Evolutionary conservation across 306 rosid genomes (phyloP), one percentile per base, ranked within the genome.

Genomic region (Hippophae gyantsensis): DNA sequence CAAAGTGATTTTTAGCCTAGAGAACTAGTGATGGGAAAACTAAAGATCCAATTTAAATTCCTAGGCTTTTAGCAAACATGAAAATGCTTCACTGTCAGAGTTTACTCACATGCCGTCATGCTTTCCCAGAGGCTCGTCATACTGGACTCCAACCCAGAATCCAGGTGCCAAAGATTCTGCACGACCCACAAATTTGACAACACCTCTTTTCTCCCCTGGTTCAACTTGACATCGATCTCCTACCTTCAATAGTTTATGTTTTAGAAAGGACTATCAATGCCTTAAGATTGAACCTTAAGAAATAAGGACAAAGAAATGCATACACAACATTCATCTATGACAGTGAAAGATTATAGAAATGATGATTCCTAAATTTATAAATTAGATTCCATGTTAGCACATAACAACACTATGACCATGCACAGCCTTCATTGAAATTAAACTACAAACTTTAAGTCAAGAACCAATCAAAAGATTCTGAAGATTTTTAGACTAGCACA

Each of bases 211-310:
- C 38, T 49, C 89, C 66, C 96, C 96, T 32, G 89, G 89, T 67
- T 90, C 92, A 79, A 90, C 96, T 83, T 90, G 80, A 65, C 97
- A 90, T 79, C 97, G 79, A 66, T 89, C 87, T 68, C 96, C 97
- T 11, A 87, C 94, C 97, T 90, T 46, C 32, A 74, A 53, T 47
- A 62, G 48, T 57, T 44, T 67, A 61, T 54, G 60, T 63, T 42
- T 10, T 54, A 58, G 53, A 61, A 63, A 40, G 23, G 27, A 52
- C 13, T 38, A 54, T 40, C 54, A 3, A 26, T 27, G n/a, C 50
- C 57, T 48, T 43, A 23, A 40, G 38, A 61, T 32, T 48, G 65
- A 6, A 48, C 42, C 10, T 6, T 10, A 59, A 49, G 13, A 43
- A 54, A 23, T 2, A 64, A 65, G 42, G 45, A 44, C 7, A 13